A percentile compares a stretch with the other conserved stretches of the same genome.
These are phyloP conservation scores for Gossypium bickii DNA, from an alignment of 345 rosid genomes.

Conservation along the genomic window DNA sequence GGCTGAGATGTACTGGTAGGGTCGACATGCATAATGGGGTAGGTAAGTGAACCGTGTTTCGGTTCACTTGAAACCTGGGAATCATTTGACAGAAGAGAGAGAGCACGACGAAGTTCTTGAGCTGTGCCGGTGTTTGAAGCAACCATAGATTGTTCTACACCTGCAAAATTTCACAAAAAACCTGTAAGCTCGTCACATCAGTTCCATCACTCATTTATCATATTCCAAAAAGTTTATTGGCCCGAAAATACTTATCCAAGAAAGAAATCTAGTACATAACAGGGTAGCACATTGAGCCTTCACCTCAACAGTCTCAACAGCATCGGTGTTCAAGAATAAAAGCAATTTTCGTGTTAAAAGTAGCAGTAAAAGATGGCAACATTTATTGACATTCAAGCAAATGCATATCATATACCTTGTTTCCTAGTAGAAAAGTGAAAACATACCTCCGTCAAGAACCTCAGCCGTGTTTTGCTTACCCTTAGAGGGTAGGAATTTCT, in stretches of 20 bases:
- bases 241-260: no score
- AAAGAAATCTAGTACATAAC: no score
- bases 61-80: conserved; percentile 51
- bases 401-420: background rate
- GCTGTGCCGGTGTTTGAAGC: conserved; percentile 50
- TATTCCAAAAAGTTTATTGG: no score
- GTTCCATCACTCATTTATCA: background rate
- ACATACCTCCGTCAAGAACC: conserved; percentile 48
- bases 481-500: conserved; percentile 38
- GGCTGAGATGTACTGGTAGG: conserved; percentile 30
- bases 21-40: conserved; percentile 22
- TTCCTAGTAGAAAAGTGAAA: conserved; percentile 8
- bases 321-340: background rate
- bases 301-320: no score
- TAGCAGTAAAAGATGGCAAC: background rate
- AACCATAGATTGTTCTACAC: conserved; percentile 48
- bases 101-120: conserved; percentile 85
- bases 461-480: conserved; percentile 33
- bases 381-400: background rate
- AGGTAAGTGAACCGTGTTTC: conserved; percentile 39
- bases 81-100: conserved; percentile 99
- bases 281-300: no score
- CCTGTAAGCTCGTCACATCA: conserved; percentile 13
- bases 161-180: conserved; percentile 31
- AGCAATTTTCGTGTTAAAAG: background rate